Percentiles rank a stretch among this genome's conserved stretches.
phyloP scores from a whole-genome alignment of 2,329 filamentous ascomycete species.

The Xylaria sp. region DNA sequence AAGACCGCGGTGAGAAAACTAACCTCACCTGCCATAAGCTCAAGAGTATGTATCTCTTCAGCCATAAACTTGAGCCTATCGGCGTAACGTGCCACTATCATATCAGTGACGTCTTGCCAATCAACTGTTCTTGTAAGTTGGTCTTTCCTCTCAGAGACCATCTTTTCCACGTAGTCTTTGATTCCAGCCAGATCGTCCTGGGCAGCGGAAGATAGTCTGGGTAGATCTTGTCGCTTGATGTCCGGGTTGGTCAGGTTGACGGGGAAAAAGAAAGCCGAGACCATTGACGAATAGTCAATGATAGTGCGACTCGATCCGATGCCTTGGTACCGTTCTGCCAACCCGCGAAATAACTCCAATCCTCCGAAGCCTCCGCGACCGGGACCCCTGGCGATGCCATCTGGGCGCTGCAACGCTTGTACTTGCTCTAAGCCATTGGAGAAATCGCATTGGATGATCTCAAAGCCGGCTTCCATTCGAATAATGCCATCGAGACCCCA shows the following conservation, averaged over 20 bases:
- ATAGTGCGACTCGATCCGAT: conserved; percentile 55
- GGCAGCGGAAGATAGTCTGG: conserved; percentile 48
- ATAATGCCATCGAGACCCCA: conserved; percentile 23
- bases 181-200: conserved; percentile 51
- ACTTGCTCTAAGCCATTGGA: conserved; percentile 54
- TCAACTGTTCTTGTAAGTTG: conserved; percentile 55
- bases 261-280: conserved; percentile 63
- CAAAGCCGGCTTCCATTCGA: conserved; percentile 26
- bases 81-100: conserved; percentile 72
- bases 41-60: conserved; percentile 42
- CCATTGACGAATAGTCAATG: conserved; percentile 63
- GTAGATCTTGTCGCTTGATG: conserved; percentile 48
- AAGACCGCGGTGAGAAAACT: conserved; percentile 56
- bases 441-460: conserved; percentile 54
- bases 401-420: conserved; percentile 48
- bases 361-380: conserved; percentile 13
- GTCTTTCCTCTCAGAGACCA: conserved; percentile 51
- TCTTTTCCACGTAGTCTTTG: conserved; percentile 56
- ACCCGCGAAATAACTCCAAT: conserved; percentile 57
- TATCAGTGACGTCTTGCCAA: conserved; percentile 76
- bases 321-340: conserved; percentile 58
- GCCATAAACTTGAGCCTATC: conserved; percentile 61
- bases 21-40: conserved; percentile 52
- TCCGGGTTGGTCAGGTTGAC: conserved; percentile 61
- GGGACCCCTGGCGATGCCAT: conserved; percentile 22